phyloP scores from a whole-genome alignment of 2,329 filamentous ascomycete genomes.

The Epichloe hybrida region DNA sequence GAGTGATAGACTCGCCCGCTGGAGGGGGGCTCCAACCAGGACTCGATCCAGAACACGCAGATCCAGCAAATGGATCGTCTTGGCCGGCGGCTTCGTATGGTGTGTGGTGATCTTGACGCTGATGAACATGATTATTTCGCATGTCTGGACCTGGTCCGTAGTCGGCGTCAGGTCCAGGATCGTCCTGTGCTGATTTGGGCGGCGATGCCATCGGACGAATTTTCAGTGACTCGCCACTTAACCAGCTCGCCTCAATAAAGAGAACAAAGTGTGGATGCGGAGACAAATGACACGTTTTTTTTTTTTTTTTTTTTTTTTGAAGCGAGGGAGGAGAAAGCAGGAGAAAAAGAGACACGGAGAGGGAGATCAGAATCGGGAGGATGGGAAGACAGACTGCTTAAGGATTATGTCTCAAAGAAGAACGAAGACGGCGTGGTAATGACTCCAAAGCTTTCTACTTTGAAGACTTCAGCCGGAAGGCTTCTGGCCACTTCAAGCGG shows the following conservation, averaged over 20 bases:
- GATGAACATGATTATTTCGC: background rate
- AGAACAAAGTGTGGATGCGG: background rate
- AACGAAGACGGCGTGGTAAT: background rate
- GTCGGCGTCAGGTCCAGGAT: background rate
- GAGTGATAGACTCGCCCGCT: background rate
- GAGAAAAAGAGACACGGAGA: background rate
- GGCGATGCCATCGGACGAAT: slow-evolving; percentile 3
- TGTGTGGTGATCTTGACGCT: background rate
- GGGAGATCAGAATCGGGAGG: background rate
- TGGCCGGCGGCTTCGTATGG: background rate
- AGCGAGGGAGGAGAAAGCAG: background rate
- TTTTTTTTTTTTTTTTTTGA: background rate
- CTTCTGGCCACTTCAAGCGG: background rate
- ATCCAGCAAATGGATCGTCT: background rate
- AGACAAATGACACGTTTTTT: background rate
- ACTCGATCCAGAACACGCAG: background rate
- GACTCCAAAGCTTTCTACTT: background rate
- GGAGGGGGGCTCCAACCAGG: background rate
- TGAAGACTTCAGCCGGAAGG: background rate
- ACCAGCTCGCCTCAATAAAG: background rate
- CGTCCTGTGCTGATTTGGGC: slow-evolving; percentile 2
- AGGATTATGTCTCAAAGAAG: background rate
- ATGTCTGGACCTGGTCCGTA: background rate
- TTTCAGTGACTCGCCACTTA: background rate
- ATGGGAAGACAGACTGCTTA: background rate